Base-by-base conservation (phyloP, 106 monocot genomes). In the Vanilla planifolia region DNA sequence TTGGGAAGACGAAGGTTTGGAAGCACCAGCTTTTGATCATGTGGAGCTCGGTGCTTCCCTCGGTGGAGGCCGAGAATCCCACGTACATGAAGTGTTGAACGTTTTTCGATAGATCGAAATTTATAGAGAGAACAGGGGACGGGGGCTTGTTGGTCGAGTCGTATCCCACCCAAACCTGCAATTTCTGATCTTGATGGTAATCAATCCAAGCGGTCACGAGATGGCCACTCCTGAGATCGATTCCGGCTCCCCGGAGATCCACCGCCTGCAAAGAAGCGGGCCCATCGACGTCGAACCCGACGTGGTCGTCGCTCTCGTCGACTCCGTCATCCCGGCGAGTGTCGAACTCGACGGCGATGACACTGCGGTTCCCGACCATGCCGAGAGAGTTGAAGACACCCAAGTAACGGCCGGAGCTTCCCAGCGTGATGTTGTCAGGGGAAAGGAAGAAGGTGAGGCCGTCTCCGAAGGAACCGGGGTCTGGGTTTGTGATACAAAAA, bases 321-420 rank as follows among this genome's bases (percentile, higher is more conserved):
- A 78, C 24, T 14, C 7, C 5, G 4, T 16, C 19, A 36, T 78
- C 73, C 44, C 46, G 52, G 42, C 53, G 56, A 33, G 78, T 73
- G 60, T 78, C 78, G 58, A 78, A 73, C 67, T 78, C 78, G 29
- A 78, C 68, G 10, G 67, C 78, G 21, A 78, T n/a, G 44, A 61
- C 53, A 27, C 36, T 2, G 32, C 16, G 15, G 53, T 14, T 24
- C 9, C 27, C 28, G 45, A 29, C 42, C 28, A n/a, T 1, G n/a
- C 4, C 37, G n/a, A 30, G 4, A 17, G 55, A 45, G n/a, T 34
- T 36, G 43, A 67, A 67, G 28, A 77, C 50, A 53, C 77, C 77
- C 14, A 77, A 36, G 77, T 61, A 66, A 5, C n/a, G 16, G 20
- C 77, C 71, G 36, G 50, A 21, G 29, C 46, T 6, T 10, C 46